A percentile compares a stretch with the other conserved stretches of the same genome.
These are phyloP conservation scores for Geranomyces michiganensis DNA, from an alignment of 192 early-diverging fungal genomes.

Conservation along the genomic window DNA sequence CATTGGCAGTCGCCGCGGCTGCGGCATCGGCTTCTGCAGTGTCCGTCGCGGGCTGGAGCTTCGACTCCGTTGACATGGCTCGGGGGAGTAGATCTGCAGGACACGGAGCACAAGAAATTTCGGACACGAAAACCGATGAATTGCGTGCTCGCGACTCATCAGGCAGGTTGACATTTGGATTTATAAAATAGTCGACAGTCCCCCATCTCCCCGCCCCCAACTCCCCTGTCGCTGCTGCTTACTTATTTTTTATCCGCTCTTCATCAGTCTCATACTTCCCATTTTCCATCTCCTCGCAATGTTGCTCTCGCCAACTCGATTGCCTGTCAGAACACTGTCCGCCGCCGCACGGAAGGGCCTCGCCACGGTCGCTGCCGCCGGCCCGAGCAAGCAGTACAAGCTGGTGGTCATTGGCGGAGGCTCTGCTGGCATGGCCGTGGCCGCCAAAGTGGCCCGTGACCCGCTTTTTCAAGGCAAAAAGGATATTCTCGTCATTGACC, in stretches of 20 bases:
- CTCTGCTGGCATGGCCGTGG: slow-evolving; percentile 22
- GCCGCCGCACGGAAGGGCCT: background rate
- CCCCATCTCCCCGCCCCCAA: too few relatives aligned
- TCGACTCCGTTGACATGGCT: too few relatives aligned
- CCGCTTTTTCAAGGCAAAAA: slow-evolving; percentile 23
- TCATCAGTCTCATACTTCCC: too few relatives aligned
- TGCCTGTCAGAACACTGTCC: background rate
- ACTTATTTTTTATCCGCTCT: too few relatives aligned
- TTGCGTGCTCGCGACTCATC: too few relatives aligned
- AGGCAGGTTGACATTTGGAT: too few relatives aligned
- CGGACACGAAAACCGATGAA: too few relatives aligned
- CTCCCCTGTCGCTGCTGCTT: too few relatives aligned
- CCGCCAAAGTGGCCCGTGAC: slow-evolving; percentile 18
- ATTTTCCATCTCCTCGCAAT: background rate
- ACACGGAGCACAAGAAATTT: too few relatives aligned
- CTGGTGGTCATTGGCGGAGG: slow-evolving; percentile 27
- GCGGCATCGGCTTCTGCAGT: background rate
- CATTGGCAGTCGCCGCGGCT: background rate
- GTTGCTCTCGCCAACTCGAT: background rate
- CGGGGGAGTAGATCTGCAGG: too few relatives aligned
- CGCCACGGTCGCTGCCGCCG: slow-evolving; percentile 2
- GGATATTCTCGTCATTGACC: slow-evolving; percentile 29
- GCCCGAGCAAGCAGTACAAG: slow-evolving; percentile 3
- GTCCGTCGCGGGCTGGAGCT: background rate
- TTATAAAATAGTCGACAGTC: too few relatives aligned